Evolutionary conservation across 2,329 filamentous ascomycete species (phyloP).

Genomic region (Pestalotiopsis sp.): DNA sequence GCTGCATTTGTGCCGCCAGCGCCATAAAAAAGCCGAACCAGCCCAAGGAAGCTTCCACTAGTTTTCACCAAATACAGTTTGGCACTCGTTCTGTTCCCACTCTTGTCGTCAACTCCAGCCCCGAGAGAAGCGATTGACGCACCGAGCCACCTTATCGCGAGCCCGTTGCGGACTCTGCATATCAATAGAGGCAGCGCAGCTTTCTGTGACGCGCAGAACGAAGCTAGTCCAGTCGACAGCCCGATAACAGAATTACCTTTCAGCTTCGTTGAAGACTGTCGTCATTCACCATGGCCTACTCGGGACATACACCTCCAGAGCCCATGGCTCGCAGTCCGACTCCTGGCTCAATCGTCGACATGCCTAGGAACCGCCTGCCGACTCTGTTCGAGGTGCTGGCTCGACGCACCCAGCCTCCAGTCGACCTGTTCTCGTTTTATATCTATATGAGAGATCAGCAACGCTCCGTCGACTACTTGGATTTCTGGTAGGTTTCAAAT

Average conservation of each 20-base stretch:
- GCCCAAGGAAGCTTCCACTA: slow-evolving; percentile 2
- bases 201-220: background rate
- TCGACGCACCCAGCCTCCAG: slow-evolving; percentile 88
- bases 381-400: slow-evolving; percentile 96
- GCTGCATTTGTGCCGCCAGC: background rate
- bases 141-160: background rate
- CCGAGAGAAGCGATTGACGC: background rate
- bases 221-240: background rate
- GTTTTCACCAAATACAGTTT: background rate
- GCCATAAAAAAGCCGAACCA: background rate
- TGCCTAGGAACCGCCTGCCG: slow-evolving; percentile 79
- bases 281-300: slow-evolving; percentile 36
- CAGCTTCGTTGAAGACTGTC: background rate
- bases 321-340: slow-evolving; percentile 43
- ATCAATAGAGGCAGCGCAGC: background rate
- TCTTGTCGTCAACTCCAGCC: background rate
- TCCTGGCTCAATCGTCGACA: slow-evolving; percentile 51
- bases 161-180: background rate
- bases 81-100: background rate
- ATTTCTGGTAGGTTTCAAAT: slow-evolving; percentile 75
- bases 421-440: slow-evolving; percentile 98
- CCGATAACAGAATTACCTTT: background rate
- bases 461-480: slow-evolving; percentile 93
- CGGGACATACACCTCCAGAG: slow-evolving; percentile 19
- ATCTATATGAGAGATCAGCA: slow-evolving; percentile 99